phyloP scores from a whole-genome alignment of 192 early-diverging fungal genomes.

The Backusella westeae region DNA sequence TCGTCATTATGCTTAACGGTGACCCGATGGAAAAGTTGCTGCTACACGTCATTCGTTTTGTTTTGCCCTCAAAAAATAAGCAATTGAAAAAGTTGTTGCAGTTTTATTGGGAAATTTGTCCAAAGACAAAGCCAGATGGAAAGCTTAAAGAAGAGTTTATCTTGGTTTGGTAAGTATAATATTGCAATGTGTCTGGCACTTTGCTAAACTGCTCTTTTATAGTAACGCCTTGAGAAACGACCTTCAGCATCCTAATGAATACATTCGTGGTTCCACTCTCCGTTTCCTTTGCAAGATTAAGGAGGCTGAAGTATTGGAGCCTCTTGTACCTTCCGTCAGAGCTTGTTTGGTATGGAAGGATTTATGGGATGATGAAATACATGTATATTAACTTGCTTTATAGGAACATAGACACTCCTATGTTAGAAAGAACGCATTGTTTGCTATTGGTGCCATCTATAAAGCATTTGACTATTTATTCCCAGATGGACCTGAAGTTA shows the following conservation, averaged over 20 bases:
- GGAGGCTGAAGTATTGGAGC: conserved; percentile 94
- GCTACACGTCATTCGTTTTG: conserved; percentile 98
- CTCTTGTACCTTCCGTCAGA: conserved; percentile 85
- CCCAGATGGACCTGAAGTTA: conserved; percentile 92
- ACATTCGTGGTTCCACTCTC: conserved; percentile 90
- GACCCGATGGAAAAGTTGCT: conserved; percentile 86
- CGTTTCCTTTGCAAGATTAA: conserved; percentile 94
- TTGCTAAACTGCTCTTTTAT: conserved; percentile 3
- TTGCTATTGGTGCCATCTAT: conserved; percentile 88
- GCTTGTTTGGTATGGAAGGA: conserved; percentile 67
- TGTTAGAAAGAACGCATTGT: conserved; percentile 96
- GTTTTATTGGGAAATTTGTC: conserved; percentile 97
- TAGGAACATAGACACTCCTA: conserved; percentile 96
- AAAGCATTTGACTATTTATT: conserved; percentile 89
- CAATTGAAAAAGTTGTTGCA: conserved; percentile 94
- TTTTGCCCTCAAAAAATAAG: conserved; percentile 96
- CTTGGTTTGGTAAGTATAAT: conserved; percentile 72
- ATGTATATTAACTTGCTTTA: conserved; percentile 10
- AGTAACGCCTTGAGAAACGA: conserved; percentile 94
- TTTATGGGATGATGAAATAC: background rate
- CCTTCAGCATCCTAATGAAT: conserved; percentile 98
- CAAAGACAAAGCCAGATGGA: conserved; percentile 88
- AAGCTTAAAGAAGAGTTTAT: conserved; percentile 95
- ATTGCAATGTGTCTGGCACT: background rate
- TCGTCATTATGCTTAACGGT: conserved; percentile 89